Evolutionary conservation across 2,329 filamentous ascomycete species (phyloP), one percentile per base, ranked within the genome.

Genomic region (Saccharata proteae): DNA sequence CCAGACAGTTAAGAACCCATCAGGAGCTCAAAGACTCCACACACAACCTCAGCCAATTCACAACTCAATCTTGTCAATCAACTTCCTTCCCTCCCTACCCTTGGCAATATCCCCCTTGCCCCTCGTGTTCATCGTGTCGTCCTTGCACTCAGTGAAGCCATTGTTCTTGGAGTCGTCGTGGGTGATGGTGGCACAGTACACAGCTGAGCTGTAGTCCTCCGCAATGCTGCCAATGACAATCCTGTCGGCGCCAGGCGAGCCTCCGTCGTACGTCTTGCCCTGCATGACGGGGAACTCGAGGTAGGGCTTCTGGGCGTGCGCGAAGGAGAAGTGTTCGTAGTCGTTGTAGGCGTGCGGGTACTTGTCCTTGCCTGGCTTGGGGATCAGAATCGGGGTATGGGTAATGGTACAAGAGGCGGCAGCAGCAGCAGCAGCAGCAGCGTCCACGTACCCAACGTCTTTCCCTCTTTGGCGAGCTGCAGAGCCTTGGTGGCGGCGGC

Each of bases 281-380:
- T 26, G 23, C 14, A 49, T 23, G 27, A 55, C 44, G 4, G 51
- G 48, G 16, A 53, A 55, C 21, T 52, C 49, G 17, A 52, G 42
- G 16, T 34, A 29, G 8, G 51, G 48, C 19, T 40, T 42, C 15
- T 44, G 29, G 7, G 46, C 46, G 30, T 49, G 46, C 11, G 32
- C 16, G 40, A 54, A 53, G 15, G 40, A 35, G 40, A 51, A 49
- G 8, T 46, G 37, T 30, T 55, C 51, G 34, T 52, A 51, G 33
- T 54, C 49, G 29, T 53, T 49, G 35, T 54, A 53, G 9, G 35
- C 43, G 34, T 53, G 49, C 3, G 51, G 51, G 28, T 52, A 53
- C 26, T 41, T 45, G 37, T 49, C 47, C 16, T 32, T 28, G 11
- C 48, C 47, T 21, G 11, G 4, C 6, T 11, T 16, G 6, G 9